Evolutionary conservation across 106 monocot species (phyloP).

Genomic region (Vanilla planifolia): DNA sequence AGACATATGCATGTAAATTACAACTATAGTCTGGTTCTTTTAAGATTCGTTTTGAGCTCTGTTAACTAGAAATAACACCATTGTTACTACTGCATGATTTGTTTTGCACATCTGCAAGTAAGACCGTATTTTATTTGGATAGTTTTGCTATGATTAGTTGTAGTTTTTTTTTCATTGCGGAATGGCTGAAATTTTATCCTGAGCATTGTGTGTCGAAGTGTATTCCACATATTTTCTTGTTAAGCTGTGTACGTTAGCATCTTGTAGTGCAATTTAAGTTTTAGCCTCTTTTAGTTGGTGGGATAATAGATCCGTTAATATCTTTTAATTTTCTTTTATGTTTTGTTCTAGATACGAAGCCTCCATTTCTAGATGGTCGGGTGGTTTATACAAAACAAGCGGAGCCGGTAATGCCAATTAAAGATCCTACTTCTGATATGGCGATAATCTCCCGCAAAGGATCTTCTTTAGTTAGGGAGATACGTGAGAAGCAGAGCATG

Average conservation of each 20-base stretch:
- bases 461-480: constrained; percentile 82
- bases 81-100: no score
- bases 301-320: neutral
- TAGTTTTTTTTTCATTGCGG: neutral
- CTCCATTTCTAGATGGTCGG: constrained; percentile 94
- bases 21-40: no score
- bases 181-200: neutral
- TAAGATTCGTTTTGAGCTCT: no score
- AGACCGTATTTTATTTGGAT: no score
- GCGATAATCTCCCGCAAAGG: constrained; percentile 98
- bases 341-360: constrained; percentile 75
- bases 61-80: no score
- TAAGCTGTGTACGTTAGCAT: neutral
- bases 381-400: constrained; percentile 93
- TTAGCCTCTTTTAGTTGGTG: neutral
- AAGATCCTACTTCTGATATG: constrained; percentile 99
- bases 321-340: neutral
- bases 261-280: neutral
- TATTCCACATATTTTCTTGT: neutral
- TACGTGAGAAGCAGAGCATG: constrained; percentile 96
- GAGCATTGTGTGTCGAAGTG: neutral
- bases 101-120: no score
- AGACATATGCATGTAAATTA: no score
- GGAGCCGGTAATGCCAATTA: constrained; percentile 92
- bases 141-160: neutral